These are phyloP conservation scores for Solanum etuberosum DNA, from an alignment of 257 asterid species.

Conservation along the genomic window DNA sequence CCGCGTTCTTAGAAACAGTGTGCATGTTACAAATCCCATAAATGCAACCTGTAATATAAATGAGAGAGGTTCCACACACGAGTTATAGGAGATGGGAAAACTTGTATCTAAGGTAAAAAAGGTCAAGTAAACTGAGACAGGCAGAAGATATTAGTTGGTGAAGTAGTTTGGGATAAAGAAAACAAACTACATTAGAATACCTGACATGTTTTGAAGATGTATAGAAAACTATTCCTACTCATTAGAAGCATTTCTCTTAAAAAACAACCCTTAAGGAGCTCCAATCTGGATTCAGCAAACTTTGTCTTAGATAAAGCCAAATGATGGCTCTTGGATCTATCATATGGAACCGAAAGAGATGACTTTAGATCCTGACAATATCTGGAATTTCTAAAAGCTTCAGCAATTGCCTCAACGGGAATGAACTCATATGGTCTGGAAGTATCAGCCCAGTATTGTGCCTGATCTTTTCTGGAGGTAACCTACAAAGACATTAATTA, in stretches of 20 bases:
- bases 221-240: slow-evolving; percentile 55
- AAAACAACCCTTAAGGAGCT: slow-evolving; percentile 70
- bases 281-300: slow-evolving; percentile 50
- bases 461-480: slow-evolving; percentile 76
- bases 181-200: slow-evolving; percentile 18
- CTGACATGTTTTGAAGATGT: slow-evolving; percentile 70
- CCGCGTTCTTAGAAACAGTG: slow-evolving; percentile 65
- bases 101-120: neutral
- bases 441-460: slow-evolving; percentile 72
- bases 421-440: slow-evolving; percentile 58
- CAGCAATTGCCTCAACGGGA: slow-evolving; percentile 62
- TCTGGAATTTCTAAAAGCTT: slow-evolving; percentile 50
- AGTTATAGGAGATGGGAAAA: neutral
- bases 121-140: neutral
- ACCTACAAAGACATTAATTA: slow-evolving; percentile 26
- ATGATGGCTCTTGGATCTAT: slow-evolving; percentile 51
- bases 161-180: neutral
- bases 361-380: slow-evolving; percentile 36
- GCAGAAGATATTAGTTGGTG: neutral
- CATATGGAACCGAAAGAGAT: slow-evolving; percentile 38
- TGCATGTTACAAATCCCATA: slow-evolving; percentile 66
- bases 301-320: slow-evolving; percentile 52
- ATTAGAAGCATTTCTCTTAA: slow-evolving; percentile 66
- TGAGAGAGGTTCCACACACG: neutral
- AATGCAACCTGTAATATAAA: slow-evolving; percentile 56